phyloP scores from a whole-genome alignment of 805 yeast species.

The Millerozyma miso region DNA sequence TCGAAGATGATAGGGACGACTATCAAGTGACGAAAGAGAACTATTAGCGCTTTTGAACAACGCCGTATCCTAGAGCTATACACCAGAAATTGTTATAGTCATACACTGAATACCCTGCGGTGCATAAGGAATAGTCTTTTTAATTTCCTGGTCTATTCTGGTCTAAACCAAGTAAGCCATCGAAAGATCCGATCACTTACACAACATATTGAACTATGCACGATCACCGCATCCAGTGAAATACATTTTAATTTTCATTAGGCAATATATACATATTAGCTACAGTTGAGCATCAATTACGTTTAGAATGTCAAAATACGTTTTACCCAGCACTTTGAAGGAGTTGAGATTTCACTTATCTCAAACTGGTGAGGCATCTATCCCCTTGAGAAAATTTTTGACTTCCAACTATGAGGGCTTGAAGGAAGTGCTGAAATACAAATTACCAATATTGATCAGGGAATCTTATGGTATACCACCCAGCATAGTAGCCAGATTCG shows the following conservation, averaged over 20 bases:
- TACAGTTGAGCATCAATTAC: neutral
- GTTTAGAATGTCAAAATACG: conserved; percentile 35
- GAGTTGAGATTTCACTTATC: conserved; percentile 82
- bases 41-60: no score
- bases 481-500: conserved; percentile 69
- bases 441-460: conserved; percentile 71
- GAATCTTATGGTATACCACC: conserved; percentile 75
- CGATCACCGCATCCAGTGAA: conserved; percentile 6
- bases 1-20: no score
- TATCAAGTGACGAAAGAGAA: no score
- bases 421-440: conserved; percentile 52
- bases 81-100: no score
- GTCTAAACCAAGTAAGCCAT: no score
- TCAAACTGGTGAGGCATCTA: conserved; percentile 71
- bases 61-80: no score
- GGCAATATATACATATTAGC: neutral
- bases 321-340: conserved; percentile 54
- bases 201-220: neutral
- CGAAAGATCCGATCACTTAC: no score
- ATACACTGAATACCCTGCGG: no score
- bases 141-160: no score
- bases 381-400: conserved; percentile 62
- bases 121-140: no score
- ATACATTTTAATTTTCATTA: conserved; percentile 5
- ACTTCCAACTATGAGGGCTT: conserved; percentile 61